Base-by-base conservation (phyloP, 495 filamentous ascomycete species). In the Penicillium diatomitis region DNA sequence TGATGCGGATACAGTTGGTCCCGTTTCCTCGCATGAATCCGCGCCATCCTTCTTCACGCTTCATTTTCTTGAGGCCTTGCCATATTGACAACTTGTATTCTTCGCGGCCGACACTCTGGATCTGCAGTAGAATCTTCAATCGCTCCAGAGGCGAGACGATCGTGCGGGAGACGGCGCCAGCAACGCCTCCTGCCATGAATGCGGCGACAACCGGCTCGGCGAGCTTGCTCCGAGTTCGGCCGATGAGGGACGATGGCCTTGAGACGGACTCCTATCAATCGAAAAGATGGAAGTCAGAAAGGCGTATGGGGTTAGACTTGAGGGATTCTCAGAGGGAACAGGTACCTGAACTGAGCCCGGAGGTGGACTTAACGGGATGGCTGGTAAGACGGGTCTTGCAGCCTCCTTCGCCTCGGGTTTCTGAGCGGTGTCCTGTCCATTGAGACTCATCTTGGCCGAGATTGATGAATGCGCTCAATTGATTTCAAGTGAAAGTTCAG, bases 11-110 rank as follows among this genome's bases (percentile, higher is more conserved):
- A 70, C 92, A 98, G 67, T 98, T 98, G 39, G 90, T 95, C 46
- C 92, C 92, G 63, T 98, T 98, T 31, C 92, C 92, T 53, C 89
- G 79, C 90, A 98, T 90, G 57, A 96, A 91, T 3, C 92, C 92
- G 63, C 80, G 81, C 87, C 88, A 96, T 20, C 92, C 92, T 70
- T 98, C 92, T 62, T 98, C 92, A 56, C 74, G 83, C 78, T 90
- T 92, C 83, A 98, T 98, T 70, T 97, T 97, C 46, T 65, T 75
- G 47, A 98, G 76, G 11, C 87, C 94, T 65, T 94, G 85, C 59
- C 83, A 83, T 45, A 96, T 87, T 28, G 88, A 90, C 54, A 95
- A 67, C 62, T 88, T 90, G 68, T 98, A 98, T 58, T 94, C 91
- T 47, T 85, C 82, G 55, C 87, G 80, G n/a, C 89, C 90, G 41